These are phyloP conservation scores for Nicotiana otophora DNA, from an alignment of 257 asterid species.

Conservation along the genomic window DNA sequence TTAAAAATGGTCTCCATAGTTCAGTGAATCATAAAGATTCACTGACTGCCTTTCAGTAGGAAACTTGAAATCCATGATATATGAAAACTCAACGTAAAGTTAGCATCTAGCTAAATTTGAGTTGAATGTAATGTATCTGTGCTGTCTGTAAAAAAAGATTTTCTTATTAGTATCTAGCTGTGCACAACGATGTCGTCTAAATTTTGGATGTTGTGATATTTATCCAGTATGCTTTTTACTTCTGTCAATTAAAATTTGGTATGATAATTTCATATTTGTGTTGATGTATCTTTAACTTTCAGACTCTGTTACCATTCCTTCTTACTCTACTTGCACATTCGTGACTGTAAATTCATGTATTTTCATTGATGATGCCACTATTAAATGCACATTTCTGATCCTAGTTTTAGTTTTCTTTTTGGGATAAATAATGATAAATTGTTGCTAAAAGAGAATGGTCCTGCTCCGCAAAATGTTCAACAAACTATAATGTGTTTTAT, in stretches of 20 bases:
- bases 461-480: background rate
- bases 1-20: background rate
- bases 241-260: background rate
- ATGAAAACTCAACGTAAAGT: background rate
- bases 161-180: background rate
- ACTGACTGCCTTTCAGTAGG: background rate
- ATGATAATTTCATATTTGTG: background rate
- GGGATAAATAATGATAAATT: background rate
- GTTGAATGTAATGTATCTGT: background rate
- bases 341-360: background rate
- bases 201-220: background rate
- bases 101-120: constrained; percentile 5
- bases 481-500: background rate
- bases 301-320: background rate
- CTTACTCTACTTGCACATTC: background rate
- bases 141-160: background rate
- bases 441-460: background rate
- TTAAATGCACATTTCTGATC: background rate
- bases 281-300: background rate
- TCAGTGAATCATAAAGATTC: background rate
- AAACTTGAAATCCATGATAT: background rate
- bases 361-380: background rate
- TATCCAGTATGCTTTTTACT: background rate
- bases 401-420: too few species aligned
- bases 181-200: background rate